Evolutionary conservation across 1,139 yeast species (phyloP).

Genomic region (Yamadazyma blattariae): DNA sequence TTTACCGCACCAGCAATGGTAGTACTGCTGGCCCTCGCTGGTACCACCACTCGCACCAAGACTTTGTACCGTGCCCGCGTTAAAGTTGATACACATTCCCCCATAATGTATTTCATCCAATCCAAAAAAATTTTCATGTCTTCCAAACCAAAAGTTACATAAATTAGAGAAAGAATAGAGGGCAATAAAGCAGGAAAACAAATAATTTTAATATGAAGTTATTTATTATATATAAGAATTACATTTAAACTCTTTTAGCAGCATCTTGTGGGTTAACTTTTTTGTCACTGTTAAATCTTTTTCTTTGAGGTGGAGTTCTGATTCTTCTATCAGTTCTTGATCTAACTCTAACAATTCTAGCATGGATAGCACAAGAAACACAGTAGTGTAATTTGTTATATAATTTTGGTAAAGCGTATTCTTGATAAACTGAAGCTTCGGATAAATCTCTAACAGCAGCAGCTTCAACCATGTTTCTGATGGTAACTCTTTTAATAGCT

Average conservation of each 20-base stretch:
- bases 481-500: slow-evolving; percentile 99
- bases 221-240: slow-evolving; percentile 1
- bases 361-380: slow-evolving; percentile 99
- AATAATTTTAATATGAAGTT: no score
- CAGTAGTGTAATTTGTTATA: slow-evolving; percentile 99
- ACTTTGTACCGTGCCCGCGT: no score
- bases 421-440: slow-evolving; percentile 98
- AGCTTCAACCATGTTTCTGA: slow-evolving; percentile 99
- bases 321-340: slow-evolving; percentile 98
- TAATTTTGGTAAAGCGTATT: slow-evolving; percentile 99
- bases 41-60: no score
- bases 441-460: slow-evolving; percentile 99
- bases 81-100: no score
- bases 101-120: no score
- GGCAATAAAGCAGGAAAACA: no score
- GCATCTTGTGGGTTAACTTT: slow-evolving; percentile 97
- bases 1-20: no score
- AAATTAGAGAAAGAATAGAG: no score
- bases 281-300: slow-evolving; percentile 95
- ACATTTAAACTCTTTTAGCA: slow-evolving; percentile 78
- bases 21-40: no score
- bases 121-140: no score
- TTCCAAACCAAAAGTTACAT: no score
- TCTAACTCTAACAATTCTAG: slow-evolving; percentile 99
- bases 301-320: slow-evolving; percentile 99